These are phyloP conservation scores for Smallanthus sonchifolius DNA, from an alignment of 129 eudicot species.

Conservation along the genomic window DNA sequence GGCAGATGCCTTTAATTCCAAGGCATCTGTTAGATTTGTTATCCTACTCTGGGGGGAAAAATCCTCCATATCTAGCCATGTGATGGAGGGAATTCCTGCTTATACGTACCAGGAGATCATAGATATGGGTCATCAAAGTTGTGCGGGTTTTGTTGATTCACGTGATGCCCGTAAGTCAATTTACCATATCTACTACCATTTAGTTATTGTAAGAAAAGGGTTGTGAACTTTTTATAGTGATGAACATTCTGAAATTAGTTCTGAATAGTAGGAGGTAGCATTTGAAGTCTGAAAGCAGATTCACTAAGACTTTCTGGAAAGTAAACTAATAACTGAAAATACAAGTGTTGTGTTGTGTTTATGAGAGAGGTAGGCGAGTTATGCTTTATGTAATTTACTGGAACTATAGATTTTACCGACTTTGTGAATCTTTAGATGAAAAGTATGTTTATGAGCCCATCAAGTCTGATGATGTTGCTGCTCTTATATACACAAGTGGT, in stretches of 20 bases:
- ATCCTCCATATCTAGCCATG: conserved; percentile 41
- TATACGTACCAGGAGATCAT: conserved; percentile 72
- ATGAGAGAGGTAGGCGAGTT: background rate
- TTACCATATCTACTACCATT: conserved; percentile 13
- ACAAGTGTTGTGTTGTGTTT: background rate
- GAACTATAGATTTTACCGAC: conserved; percentile 3
- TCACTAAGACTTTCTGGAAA: background rate
- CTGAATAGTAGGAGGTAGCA: background rate
- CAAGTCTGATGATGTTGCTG: conserved; percentile 76
- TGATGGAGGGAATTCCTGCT: conserved; percentile 44
- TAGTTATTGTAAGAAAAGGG: background rate
- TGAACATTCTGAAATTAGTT: background rate
- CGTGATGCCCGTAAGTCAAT: conserved; percentile 75
- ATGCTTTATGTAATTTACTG: background rate
- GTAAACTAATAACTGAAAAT: background rate
- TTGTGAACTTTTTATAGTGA: background rate
- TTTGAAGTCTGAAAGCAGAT: background rate
- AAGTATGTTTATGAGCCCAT: conserved; percentile 65
- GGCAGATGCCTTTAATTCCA: conserved; percentile 45
- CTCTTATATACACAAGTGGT: conserved; percentile 90
- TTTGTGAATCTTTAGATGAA: conserved; percentile 43
- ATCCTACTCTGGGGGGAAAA: conserved; percentile 90
- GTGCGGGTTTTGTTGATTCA: conserved; percentile 52
- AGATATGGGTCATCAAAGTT: conserved; percentile 63
- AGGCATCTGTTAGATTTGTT: conserved; percentile 56